Conservation (phyloP, 176 grass and related monocot species). For the Metroxylon sagu region DNA sequence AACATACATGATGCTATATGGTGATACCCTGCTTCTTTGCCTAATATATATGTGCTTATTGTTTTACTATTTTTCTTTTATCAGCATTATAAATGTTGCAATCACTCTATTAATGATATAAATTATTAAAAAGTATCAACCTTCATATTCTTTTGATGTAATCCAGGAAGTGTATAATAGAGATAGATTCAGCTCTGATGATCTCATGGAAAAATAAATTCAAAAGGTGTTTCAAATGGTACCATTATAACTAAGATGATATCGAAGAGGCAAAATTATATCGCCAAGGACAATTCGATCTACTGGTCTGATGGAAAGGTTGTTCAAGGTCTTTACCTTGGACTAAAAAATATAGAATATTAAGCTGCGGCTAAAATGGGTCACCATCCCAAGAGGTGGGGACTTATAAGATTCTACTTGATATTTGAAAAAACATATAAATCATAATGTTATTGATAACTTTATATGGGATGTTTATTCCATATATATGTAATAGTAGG, state of each 20-base stretch:
- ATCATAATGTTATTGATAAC: no score
- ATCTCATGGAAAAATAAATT: slow-evolving; percentile 70
- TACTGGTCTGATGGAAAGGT: slow-evolving; percentile 37
- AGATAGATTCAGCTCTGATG: slow-evolving; percentile 55
- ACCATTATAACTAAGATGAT: slow-evolving; percentile 35
- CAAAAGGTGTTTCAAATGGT: slow-evolving; percentile 33
- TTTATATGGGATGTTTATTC: no score
- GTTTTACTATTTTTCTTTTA: no score
- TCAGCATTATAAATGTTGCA: no score
- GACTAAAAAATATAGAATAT: slow-evolving; percentile 41
- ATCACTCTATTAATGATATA: no score
- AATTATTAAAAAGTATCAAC: no score
- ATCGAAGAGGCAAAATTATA: slow-evolving; percentile 52
- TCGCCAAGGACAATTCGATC: slow-evolving; percentile 41
- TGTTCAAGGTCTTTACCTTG: slow-evolving; percentile 42
- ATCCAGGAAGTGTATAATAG: slow-evolving; percentile 84
- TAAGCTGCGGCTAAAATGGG: slow-evolving; percentile 48
- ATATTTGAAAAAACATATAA: no score
- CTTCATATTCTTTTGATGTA: no score
- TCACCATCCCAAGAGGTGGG: slow-evolving; percentile 27
- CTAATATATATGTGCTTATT: no score
- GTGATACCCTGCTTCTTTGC: no score
- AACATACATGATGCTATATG: no score
- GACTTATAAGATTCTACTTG: slow-evolving; percentile 8
- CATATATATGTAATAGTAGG: no score